Evolutionary conservation across 805 yeast genomes (phyloP), one percentile per base, ranked within the genome.

Genomic region (Yamadazyma endophytica): DNA sequence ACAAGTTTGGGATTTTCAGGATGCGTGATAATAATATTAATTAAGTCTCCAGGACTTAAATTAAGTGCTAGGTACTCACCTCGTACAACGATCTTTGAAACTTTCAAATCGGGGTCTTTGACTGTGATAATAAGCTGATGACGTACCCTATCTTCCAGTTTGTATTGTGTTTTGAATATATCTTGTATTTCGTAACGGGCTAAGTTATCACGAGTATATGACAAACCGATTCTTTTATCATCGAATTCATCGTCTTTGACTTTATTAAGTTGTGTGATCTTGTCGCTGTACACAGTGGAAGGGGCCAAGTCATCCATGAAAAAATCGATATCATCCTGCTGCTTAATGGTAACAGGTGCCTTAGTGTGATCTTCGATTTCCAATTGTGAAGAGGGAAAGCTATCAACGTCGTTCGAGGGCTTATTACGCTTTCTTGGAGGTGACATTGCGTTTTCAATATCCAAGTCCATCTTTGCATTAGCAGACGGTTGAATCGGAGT

Each of bases 61-160:
- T 68, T 69, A 4, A 83, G 52, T 5, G 64, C 61, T 1, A 68
- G 58, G 73, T 84, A 79, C 17, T 78, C 77, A 22, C 77, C 86
- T 32, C 90, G 52, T 0, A 82, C 62, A 2, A 80, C 58, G 0
- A 83, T 47, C 21, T 70, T 73, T 3, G 54, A 49, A 2, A 26
- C 32, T 0, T 35, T 27, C 0, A 58, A 64, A 3, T 57, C 42
- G 0, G 49, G 50, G 40, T 73, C 70, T 3, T 55, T 40, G 17
- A 81, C 84, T 4, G 69, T 64, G n/a, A 82, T 33, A 4, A 81
- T 65, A 16, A 70, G 59, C 44, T 82, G 88, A 12, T 58, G 55
- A 8, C 58, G 65, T 28, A 44, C 44, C 29, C 37, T 40, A 2
- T 46, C 50, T 2, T 55, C 44, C 2, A 46, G 36, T 13, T 56